A percentile compares a stretch with the other conserved stretches of the same genome.
These are phyloP conservation scores for Phytophthora nicotianae DNA, from an alignment of 352 stramenopile genomes.

Conservation along the genomic window DNA sequence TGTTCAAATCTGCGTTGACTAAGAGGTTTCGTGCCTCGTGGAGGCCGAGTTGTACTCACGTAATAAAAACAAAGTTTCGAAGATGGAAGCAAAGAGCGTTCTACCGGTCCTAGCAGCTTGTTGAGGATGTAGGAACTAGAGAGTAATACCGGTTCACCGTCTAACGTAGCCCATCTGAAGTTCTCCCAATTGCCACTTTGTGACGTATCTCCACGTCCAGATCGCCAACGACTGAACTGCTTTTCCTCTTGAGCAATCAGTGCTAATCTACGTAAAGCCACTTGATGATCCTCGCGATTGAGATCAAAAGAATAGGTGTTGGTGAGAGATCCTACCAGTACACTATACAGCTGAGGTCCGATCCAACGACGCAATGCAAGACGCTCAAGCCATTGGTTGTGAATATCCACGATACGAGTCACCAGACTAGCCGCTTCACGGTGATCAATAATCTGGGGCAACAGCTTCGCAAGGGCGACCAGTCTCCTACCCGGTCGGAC, in stretches of 20 bases:
- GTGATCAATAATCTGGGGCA: constrained; percentile 74
- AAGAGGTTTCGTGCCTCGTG: constrained; percentile 55
- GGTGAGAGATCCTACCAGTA: constrained; percentile 71
- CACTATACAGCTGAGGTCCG: constrained; percentile 55
- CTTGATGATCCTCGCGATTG: constrained; percentile 38
- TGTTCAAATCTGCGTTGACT: constrained; percentile 65
- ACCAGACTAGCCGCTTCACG: constrained; percentile 54
- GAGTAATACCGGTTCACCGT: constrained; percentile 60
- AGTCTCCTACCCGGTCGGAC: constrained; percentile 33
- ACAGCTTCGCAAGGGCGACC: constrained; percentile 38
- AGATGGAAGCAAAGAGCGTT: neutral
- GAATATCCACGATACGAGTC: constrained; percentile 45
- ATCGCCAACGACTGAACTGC: constrained; percentile 61
- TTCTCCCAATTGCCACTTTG: constrained; percentile 91
- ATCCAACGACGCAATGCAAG: constrained; percentile 59
- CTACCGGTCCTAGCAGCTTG: constrained; percentile 43
- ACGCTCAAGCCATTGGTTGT: constrained; percentile 59
- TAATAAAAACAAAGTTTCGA: constrained; percentile 73
- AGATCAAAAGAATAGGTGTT: constrained; percentile 74
- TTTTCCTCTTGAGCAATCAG: constrained; percentile 78
- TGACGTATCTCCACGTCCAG: constrained; percentile 64
- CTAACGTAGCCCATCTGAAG: constrained; percentile 82
- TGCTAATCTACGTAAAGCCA: constrained; percentile 61
- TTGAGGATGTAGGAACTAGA: constrained; percentile 80
- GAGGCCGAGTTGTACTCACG: constrained; percentile 77